Conservation (phyloP, 495 filamentous ascomycete species). For the Hypoxylon trugodes region DNA sequence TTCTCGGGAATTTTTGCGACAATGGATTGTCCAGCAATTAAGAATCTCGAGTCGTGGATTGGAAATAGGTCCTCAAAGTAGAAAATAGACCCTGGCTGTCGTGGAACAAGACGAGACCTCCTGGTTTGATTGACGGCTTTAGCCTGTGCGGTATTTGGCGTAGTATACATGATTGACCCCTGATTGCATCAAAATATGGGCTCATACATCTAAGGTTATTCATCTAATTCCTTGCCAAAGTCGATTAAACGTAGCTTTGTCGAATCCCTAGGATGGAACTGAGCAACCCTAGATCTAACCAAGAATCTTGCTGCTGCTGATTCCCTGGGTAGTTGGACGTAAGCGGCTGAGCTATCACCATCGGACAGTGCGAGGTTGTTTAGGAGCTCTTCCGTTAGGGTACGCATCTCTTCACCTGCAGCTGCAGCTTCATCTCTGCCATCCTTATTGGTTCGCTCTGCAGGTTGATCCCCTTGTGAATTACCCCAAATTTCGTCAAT, state of each 20-base stretch:
- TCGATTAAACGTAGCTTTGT: constrained; percentile 78
- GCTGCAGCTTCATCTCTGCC: constrained; percentile 67
- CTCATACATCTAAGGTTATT: constrained; percentile 53
- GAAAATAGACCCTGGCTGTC: too few species aligned
- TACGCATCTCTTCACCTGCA: constrained; percentile 71
- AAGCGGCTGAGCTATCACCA: constrained; percentile 63
- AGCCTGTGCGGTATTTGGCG: background rate
- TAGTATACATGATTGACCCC: background rate
- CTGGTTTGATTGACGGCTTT: constrained; percentile 18
- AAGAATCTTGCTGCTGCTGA: constrained; percentile 85
- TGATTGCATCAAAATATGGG: background rate
- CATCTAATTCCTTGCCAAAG: constrained; percentile 81
- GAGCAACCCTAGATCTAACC: constrained; percentile 82
- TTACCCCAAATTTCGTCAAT: constrained; percentile 78
- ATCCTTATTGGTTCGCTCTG: constrained; percentile 23
- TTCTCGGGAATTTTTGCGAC: background rate
- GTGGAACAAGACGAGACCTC: background rate
- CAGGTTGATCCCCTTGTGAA: constrained; percentile 45
- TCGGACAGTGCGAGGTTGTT: constrained; percentile 69
- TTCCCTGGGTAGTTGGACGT: constrained; percentile 75
- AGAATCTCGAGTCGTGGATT: background rate
- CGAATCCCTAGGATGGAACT: constrained; percentile 87
- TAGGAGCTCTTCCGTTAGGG: constrained; percentile 69
- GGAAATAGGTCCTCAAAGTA: background rate
- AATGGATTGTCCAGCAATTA: background rate